Percentiles rank a stretch among this genome's conserved stretches.
Conservation (phyloP, 352 stramenopile species). For the Phytophthora aleatoria region DNA sequence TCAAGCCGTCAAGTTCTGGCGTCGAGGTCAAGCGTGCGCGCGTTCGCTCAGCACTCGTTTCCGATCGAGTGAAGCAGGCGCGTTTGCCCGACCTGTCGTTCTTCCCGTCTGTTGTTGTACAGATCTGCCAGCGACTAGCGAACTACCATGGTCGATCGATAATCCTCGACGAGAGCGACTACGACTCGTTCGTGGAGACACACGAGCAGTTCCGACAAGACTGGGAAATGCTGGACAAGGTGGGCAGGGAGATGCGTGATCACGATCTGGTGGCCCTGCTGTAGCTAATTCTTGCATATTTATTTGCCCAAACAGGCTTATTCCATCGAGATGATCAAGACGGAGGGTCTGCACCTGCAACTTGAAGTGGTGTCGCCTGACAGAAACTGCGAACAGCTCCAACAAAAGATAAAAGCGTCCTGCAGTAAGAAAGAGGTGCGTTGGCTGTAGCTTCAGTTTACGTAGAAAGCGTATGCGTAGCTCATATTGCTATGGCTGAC, state of each 20-base stretch:
- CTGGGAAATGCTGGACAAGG: slow-evolving; percentile 77
- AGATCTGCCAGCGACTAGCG: slow-evolving; percentile 63
- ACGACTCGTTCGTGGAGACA: slow-evolving; percentile 54
- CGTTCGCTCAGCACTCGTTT: slow-evolving; percentile 40
- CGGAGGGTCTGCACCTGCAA: slow-evolving; percentile 48
- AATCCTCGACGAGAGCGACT: slow-evolving; percentile 71
- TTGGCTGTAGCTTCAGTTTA: not conserved
- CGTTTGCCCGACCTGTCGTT: slow-evolving; percentile 58
- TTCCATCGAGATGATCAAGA: slow-evolving; percentile 57
- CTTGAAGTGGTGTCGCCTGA: slow-evolving; percentile 28
- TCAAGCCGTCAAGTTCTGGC: slow-evolving; percentile 24
- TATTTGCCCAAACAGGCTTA: slow-evolving; percentile 36
- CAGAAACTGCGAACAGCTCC: slow-evolving; percentile 19
- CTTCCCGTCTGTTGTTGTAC: slow-evolving; percentile 43
- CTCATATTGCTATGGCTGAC: not conserved
- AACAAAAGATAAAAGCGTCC: slow-evolving; percentile 30
- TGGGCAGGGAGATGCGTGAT: slow-evolving; percentile 4
- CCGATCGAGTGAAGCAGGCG: slow-evolving; percentile 40
- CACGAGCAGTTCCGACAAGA: slow-evolving; percentile 53
- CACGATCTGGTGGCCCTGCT: not conserved
- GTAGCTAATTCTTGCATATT: not conserved
- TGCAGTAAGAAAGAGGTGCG: slow-evolving; percentile 45
- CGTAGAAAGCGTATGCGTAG: not conserved
- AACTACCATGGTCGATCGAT: slow-evolving; percentile 53
- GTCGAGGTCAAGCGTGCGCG: slow-evolving; percentile 51